phyloP scores from a whole-genome alignment of 495 filamentous ascomycete species.

The Talaromyces nanjingensis region DNA sequence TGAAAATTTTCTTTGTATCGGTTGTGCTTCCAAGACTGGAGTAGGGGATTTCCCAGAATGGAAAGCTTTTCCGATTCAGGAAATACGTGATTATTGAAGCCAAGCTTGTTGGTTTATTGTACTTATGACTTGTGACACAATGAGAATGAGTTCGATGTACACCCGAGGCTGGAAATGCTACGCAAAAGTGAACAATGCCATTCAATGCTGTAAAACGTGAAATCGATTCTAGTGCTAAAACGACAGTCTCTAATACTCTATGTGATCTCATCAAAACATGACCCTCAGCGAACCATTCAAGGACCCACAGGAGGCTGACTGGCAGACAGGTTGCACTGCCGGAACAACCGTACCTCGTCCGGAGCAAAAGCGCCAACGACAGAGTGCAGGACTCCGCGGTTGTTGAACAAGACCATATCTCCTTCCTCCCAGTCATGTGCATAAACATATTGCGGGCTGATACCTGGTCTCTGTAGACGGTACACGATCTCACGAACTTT shows the following conservation, averaged over 20 bases:
- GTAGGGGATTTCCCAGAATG: neutral
- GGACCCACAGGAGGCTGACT: conserved; percentile 46
- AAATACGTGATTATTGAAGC: neutral
- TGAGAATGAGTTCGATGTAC: neutral
- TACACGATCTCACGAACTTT: conserved; percentile 62
- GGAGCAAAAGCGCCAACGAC: conserved; percentile 67
- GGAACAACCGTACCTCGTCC: conserved; percentile 63
- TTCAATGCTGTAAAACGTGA: neutral
- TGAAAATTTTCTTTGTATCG: neutral
- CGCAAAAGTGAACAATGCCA: neutral
- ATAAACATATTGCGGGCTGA: conserved; percentile 60
- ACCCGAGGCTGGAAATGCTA: neutral
- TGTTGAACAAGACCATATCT: conserved; percentile 67
- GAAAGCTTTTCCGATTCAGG: neutral
- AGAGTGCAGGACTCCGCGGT: conserved; percentile 62
- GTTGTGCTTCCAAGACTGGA: neutral
- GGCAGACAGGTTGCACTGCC: conserved; percentile 69
- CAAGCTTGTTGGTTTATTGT: neutral
- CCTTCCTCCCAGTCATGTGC: conserved; percentile 70
- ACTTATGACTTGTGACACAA: neutral
- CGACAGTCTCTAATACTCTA: neutral
- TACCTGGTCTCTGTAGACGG: conserved; percentile 61
- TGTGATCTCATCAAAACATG: neutral
- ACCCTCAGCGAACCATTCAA: neutral
- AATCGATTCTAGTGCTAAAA: neutral